Base-by-base conservation (phyloP, 305 asterid genomes). In the Fraxinus paxiana region DNA sequence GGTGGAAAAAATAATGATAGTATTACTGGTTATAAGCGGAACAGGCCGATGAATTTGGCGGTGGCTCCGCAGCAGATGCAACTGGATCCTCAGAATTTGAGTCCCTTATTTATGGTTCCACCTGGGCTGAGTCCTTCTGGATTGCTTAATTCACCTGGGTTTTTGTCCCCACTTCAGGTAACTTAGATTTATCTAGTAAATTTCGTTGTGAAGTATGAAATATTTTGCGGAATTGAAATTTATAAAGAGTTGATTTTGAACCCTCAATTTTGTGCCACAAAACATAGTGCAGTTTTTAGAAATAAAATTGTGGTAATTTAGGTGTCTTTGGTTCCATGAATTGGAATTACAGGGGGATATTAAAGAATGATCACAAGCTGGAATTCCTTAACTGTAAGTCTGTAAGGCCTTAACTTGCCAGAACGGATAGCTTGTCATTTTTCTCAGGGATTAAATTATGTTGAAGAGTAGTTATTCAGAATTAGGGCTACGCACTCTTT, bases 151-250 rank as follows among this genome's bases (percentile, higher is more conserved):
- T 95, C 99, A 1, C 97, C 99, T 1, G 97, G 90, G 2, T 88
- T 93, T 78, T 84, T 92, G 69, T 90, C 97, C 24, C 98, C 99
- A n/a, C 96, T 94, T 86, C 95, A 88, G 95, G 99, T 94, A 43
- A 73, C 67, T 82, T 65, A n/a, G 8, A 56, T 84, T 38, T 48
- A 18, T 48, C 28, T 54, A 12, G 8, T 59, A 20, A n/a, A 26
- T 65, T 51, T 31, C 13, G 38, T 13, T 5, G 82, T 13, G 12
- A 6, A 59, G 12, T 59, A 51, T 51, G 61, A 51, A 51, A 51
- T 51, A 51, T 51, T 51, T n/a, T 48, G 18, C 8, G 7, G 22
- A 59, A 59, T 17, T 59, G 26, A 59, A 59, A 59, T 59, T 59
- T 20, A 20, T 56, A 38, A 56, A 59, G 3, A 59, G 30, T 20